These are phyloP conservation scores for Gymnopilus dilepis DNA, from an alignment of 768 basidiomycete genomes.

Conservation along the genomic window DNA sequence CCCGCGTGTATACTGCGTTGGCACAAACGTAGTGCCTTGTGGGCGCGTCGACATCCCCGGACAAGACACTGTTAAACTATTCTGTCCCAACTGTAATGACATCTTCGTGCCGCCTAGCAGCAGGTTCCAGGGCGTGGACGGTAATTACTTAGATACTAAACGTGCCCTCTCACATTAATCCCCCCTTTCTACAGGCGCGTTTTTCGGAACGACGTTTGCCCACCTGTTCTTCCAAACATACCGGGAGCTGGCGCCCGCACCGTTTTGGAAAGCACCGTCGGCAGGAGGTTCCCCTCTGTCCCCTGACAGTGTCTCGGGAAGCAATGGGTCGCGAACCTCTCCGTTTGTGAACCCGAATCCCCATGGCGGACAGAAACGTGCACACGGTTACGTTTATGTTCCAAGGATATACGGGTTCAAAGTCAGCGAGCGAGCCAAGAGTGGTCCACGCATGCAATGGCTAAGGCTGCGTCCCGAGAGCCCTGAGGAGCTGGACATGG, in stretches of 20 bases:
- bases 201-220: slow-evolving; percentile 99
- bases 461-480: slow-evolving; percentile 84
- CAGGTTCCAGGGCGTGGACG: slow-evolving; percentile 95
- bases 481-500: slow-evolving; percentile 79
- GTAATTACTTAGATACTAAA: slow-evolving; percentile 47
- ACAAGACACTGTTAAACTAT: slow-evolving; percentile 96
- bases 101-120: slow-evolving; percentile 95
- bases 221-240: slow-evolving; percentile 99
- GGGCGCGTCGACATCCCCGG: slow-evolving; percentile 96
- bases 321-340: slow-evolving; percentile 51
- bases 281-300: slow-evolving; percentile 63
- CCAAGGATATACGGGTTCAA: slow-evolving; percentile 98
- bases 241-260: slow-evolving; percentile 91
- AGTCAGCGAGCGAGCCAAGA: slow-evolving; percentile 93
- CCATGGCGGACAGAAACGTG: slow-evolving; percentile 87
- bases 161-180: slow-evolving; percentile 9
- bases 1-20: slow-evolving; percentile 93
- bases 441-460: slow-evolving; percentile 98
- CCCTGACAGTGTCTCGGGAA: slow-evolving; percentile 56
- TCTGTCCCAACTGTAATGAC: slow-evolving; percentile 97
- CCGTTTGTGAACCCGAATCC: slow-evolving; percentile 89
- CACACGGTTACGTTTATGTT: slow-evolving; percentile 85
- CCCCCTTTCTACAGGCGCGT: slow-evolving; percentile 69
- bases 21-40: slow-evolving; percentile 90
- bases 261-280: slow-evolving; percentile 82